Percentiles rank a stretch among this genome's conserved stretches.
Conservation (phyloP, 1,139 yeast species). For the Saccharomyces hybrid region DNA sequence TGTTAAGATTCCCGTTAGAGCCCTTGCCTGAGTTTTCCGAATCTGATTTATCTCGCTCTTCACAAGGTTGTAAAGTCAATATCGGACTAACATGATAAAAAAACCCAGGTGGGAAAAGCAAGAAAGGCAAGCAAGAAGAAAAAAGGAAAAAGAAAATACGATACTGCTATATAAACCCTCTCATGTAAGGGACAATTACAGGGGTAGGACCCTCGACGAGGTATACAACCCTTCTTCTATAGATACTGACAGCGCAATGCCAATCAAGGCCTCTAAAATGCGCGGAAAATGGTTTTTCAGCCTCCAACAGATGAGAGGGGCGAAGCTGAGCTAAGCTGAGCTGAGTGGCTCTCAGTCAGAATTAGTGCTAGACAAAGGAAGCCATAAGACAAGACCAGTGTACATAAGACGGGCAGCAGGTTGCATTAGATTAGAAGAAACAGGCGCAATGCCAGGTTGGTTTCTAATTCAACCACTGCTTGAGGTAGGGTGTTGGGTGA, state of each 20-base stretch:
- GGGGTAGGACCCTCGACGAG: neutral
- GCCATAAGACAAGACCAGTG: neutral
- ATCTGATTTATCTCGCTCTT: neutral
- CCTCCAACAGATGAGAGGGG: neutral
- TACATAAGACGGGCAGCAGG: neutral
- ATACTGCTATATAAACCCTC: neutral
- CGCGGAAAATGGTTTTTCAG: neutral
- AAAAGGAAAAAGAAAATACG: neutral
- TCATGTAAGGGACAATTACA: neutral
- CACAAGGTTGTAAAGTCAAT: neutral
- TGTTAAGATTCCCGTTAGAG: neutral
- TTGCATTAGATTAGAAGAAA: neutral
- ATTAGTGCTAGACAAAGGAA: neutral
- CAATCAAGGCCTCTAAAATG: neutral
- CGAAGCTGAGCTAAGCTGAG: neutral
- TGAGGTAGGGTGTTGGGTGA: neutral
- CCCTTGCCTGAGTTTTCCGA: neutral
- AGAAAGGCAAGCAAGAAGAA: neutral
- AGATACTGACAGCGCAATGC: neutral
- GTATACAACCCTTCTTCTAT: neutral
- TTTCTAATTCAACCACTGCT: neutral
- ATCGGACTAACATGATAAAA: neutral
- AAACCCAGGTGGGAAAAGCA: neutral
- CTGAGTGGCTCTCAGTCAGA: neutral
- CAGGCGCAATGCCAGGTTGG: neutral